Evolutionary conservation across 192 early-diverging fungal genomes (phyloP).

Genomic region (Coemansia sp.): DNA sequence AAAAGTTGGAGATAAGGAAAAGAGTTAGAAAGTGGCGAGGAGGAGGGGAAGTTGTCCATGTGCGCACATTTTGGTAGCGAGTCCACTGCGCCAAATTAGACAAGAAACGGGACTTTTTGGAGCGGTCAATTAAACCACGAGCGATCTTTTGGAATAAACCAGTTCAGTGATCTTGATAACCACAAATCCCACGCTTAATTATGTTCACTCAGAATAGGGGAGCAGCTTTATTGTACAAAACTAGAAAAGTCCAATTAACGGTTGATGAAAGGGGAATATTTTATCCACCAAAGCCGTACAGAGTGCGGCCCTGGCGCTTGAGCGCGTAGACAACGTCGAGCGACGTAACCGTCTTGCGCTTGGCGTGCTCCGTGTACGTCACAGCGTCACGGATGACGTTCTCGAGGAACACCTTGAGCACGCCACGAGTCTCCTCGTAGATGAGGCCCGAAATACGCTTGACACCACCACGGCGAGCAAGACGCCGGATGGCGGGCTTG

Average conservation of each 20-base stretch:
- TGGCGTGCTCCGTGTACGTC: conserved; percentile 98
- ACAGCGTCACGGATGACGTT: conserved; percentile 99
- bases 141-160: no score
- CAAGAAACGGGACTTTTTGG: no score
- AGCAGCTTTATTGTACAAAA: conserved; percentile 26
- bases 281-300: conserved; percentile 86
- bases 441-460: conserved; percentile 99
- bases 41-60: not conserved
- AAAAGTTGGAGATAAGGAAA: conserved; percentile 2
- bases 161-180: no score
- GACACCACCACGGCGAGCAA: conserved; percentile 98
- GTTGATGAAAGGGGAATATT: not conserved
- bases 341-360: conserved; percentile 91
- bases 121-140: no score
- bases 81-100: conserved; percentile 9
- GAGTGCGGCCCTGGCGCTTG: conserved; percentile 95
- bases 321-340: conserved; percentile 99
- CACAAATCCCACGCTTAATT: not conserved
- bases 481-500: conserved; percentile 98
- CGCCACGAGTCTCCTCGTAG: conserved; percentile 98
- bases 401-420: conserved; percentile 98
- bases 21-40: conserved; percentile 3
- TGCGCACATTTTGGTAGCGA: not conserved
- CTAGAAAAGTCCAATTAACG: not conserved
- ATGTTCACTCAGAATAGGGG: not conserved